phyloP scores from a whole-genome alignment of 345 rosid genomes.

The Draba incana region DNA sequence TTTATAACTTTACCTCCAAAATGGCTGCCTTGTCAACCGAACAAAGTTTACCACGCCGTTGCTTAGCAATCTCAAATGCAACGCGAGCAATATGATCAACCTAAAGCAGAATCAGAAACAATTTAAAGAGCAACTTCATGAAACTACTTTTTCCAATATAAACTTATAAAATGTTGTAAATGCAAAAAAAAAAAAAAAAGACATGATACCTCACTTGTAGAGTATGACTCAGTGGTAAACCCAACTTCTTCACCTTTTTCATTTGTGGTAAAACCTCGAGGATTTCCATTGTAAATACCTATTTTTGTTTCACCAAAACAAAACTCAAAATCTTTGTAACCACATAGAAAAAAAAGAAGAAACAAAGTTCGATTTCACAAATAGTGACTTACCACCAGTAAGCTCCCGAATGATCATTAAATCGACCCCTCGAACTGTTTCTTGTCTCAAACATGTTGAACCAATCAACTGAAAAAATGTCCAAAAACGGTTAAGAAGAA shows the following conservation, averaged over 20 bases:
- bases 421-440: constrained; percentile 22
- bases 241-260: constrained; percentile 36
- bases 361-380: neutral
- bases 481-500: neutral
- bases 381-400: constrained; percentile 30
- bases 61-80: constrained; percentile 37
- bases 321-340: neutral
- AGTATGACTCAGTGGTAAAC: constrained; percentile 27
- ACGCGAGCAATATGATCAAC: constrained; percentile 38
- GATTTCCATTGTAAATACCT: constrained; percentile 33
- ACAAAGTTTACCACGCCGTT: constrained; percentile 27
- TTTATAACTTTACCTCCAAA: constrained; percentile 22
- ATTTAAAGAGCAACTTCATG: neutral
- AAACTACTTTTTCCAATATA: neutral
- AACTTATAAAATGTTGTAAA: neutral
- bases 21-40: constrained; percentile 32
- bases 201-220: constrained; percentile 24
- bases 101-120: constrained; percentile 21
- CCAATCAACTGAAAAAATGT: constrained; percentile 18
- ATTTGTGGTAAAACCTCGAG: constrained; percentile 32
- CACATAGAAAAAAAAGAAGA: neutral
- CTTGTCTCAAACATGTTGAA: constrained; percentile 29
- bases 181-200: neutral
- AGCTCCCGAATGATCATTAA: constrained; percentile 34
- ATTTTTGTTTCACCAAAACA: neutral